phyloP scores from a whole-genome alignment of 2,329 filamentous ascomycete genomes.

The Hypoxylon sp. region DNA sequence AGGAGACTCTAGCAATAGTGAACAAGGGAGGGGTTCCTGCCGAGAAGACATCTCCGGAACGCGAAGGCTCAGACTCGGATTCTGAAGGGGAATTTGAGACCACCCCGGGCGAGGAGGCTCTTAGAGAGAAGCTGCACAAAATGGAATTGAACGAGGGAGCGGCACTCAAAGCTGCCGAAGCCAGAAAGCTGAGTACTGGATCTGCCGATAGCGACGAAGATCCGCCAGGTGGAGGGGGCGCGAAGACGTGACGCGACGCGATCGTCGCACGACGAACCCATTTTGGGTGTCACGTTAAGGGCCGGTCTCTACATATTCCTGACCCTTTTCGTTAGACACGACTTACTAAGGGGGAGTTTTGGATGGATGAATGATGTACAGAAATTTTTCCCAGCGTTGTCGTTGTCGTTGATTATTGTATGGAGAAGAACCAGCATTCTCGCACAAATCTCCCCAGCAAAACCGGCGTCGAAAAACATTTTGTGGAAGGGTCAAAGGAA shows the following conservation, averaged over 20 bases:
- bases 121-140: constrained; percentile 58
- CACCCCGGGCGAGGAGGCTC: constrained; percentile 57
- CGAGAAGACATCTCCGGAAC: constrained; percentile 59
- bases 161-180: constrained; percentile 50
- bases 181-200: constrained; percentile 52
- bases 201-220: constrained; percentile 58
- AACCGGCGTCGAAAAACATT: constrained; percentile 20
- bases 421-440: constrained; percentile 16
- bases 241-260: constrained; percentile 51
- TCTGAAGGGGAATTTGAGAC: constrained; percentile 62
- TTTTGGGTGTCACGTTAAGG: constrained; percentile 18
- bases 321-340: constrained; percentile 6
- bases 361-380: constrained; percentile 27
- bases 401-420: constrained; percentile 20
- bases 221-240: constrained; percentile 53
- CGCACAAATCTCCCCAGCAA: constrained; percentile 11
- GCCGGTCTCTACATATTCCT: constrained; percentile 12
- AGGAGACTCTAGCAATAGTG: constrained; percentile 48
- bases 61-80: constrained; percentile 55
- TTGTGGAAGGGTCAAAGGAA: constrained; percentile 19
- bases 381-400: constrained; percentile 25
- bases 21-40: constrained; percentile 58
- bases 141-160: constrained; percentile 56
- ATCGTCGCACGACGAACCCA: constrained; percentile 36
- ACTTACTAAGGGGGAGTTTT: constrained; percentile 6